These are phyloP conservation scores for Chlorella sp. DNA, from an alignment of 139 green algal species.

Conservation along the genomic window DNA sequence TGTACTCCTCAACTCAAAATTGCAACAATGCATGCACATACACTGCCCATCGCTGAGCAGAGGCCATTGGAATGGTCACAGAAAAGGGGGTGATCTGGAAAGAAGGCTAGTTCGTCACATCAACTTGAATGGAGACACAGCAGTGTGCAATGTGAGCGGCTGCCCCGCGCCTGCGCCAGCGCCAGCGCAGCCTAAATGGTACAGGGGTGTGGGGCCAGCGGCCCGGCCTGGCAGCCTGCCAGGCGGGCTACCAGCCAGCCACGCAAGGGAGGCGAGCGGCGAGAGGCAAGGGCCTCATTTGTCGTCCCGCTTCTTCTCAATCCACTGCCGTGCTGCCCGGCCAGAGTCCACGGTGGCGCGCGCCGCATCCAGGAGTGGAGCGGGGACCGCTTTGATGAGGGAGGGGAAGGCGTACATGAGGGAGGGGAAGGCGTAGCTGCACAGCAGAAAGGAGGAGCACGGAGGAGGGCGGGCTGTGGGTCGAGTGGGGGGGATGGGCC, in stretches of 20 bases:
- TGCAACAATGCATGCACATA: too few relatives aligned
- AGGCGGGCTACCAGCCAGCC: neutral
- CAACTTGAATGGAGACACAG: neutral
- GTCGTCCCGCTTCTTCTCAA: conserved; percentile 28
- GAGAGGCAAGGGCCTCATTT: neutral
- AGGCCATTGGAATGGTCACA: neutral
- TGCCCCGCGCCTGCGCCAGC: too few relatives aligned
- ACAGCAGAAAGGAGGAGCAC: neutral
- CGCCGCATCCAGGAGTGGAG: conserved; percentile 48
- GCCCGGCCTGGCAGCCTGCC: neutral
- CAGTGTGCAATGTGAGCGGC: neutral
- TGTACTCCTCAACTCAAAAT: too few relatives aligned
- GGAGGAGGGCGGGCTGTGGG: neutral
- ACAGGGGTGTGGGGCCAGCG: neutral
- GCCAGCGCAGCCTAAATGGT: too few relatives aligned
- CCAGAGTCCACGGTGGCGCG: conserved; percentile 48
- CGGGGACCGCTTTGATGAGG: conserved; percentile 41
- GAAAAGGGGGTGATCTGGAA: neutral
- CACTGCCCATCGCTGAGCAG: too few relatives aligned
- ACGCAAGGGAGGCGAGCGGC: neutral
- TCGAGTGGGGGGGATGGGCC: neutral
- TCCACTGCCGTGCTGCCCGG: conserved; percentile 53
- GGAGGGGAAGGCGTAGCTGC: conserved; percentile 53
- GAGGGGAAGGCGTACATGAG: conserved; percentile 60
- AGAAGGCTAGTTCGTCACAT: neutral